Conservation (phyloP, 2,329 filamentous ascomycete genomes). For the Mycosphaerella sp. region DNA sequence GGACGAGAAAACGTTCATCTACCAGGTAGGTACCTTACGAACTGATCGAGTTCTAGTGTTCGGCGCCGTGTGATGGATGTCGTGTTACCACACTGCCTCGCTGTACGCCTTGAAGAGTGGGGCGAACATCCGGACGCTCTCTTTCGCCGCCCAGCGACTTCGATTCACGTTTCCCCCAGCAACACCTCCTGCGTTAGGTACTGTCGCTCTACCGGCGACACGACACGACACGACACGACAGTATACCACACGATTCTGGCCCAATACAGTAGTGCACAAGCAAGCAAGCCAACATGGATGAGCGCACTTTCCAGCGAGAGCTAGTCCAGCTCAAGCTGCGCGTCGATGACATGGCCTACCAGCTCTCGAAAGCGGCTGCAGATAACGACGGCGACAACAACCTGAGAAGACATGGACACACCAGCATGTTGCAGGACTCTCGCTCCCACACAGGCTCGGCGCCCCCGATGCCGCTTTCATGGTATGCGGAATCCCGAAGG, state of each 20-base stretch:
- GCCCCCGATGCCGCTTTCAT: constrained; percentile 15
- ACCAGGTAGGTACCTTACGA: too few relatives aligned
- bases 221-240: too few relatives aligned
- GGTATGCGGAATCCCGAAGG: constrained; percentile 8
- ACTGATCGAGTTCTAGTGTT: neutral
- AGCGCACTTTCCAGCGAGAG: constrained; percentile 13
- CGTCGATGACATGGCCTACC: constrained; percentile 20
- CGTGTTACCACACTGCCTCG: too few relatives aligned
- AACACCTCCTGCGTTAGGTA: too few relatives aligned
- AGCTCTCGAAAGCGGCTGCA: neutral
- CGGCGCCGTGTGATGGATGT: too few relatives aligned
- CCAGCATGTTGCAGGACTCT: constrained; percentile 1
- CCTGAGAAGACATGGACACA: constrained; percentile 13
- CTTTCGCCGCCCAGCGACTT: too few relatives aligned
- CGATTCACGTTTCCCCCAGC: too few relatives aligned
- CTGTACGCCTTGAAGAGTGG: too few relatives aligned
- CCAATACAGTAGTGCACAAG: too few relatives aligned
- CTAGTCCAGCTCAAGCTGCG: constrained; percentile 24
- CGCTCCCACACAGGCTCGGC: neutral
- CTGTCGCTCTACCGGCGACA: too few relatives aligned
- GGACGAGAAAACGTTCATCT: neutral
- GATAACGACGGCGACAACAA: constrained; percentile 8
- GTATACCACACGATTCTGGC: too few relatives aligned
- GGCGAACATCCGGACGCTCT: too few relatives aligned
- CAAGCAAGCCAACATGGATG: neutral